Conservation (phyloP, 2,329 filamentous ascomycete species). For the Acrocalymma vagum region DNA sequence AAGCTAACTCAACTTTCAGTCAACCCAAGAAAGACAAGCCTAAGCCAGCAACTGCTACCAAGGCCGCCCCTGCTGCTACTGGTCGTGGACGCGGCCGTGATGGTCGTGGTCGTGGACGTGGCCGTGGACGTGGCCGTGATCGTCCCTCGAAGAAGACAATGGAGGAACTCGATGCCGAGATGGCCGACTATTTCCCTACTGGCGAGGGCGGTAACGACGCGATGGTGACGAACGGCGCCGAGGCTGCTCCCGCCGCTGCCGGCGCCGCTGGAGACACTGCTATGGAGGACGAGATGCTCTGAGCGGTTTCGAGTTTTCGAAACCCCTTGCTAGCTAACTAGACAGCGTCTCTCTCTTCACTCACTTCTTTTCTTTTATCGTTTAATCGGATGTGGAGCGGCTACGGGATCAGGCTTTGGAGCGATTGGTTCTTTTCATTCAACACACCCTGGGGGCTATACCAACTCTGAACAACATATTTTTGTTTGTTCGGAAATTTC, state of each 20-base stretch:
- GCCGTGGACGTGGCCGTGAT: slow-evolving; percentile 56
- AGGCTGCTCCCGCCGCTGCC: slow-evolving; percentile 53
- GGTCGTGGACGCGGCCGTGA: slow-evolving; percentile 53
- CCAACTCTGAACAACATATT: no score
- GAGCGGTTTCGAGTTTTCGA: slow-evolving; percentile 14
- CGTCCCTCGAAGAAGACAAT: slow-evolving; percentile 88
- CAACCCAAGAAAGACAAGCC: slow-evolving; percentile 67
- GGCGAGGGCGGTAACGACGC: slow-evolving; percentile 54
- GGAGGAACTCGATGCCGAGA: slow-evolving; percentile 96
- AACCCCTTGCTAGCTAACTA: no score
- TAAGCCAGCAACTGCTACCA: slow-evolving; percentile 81
- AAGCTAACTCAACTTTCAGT: slow-evolving; percentile 44
- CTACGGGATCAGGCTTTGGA: slow-evolving; percentile 17
- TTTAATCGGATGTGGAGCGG: slow-evolving; percentile 19
- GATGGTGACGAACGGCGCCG: slow-evolving; percentile 54
- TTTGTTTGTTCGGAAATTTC: slow-evolving; percentile 21
- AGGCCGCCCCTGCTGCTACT: slow-evolving; percentile 62
- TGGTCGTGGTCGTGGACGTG: slow-evolving; percentile 58
- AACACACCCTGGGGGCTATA: no score
- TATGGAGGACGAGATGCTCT: slow-evolving; percentile 52
- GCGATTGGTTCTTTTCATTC: slow-evolving; percentile 20
- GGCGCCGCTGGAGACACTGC: slow-evolving; percentile 44
- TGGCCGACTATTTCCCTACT: slow-evolving; percentile 89
- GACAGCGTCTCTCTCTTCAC: slow-evolving; percentile 4
- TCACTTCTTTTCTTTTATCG: slow-evolving; percentile 10